These are phyloP conservation scores for Chytriomyces confervae DNA, from an alignment of 192 early-diverging fungal genomes.

Conservation along the genomic window DNA sequence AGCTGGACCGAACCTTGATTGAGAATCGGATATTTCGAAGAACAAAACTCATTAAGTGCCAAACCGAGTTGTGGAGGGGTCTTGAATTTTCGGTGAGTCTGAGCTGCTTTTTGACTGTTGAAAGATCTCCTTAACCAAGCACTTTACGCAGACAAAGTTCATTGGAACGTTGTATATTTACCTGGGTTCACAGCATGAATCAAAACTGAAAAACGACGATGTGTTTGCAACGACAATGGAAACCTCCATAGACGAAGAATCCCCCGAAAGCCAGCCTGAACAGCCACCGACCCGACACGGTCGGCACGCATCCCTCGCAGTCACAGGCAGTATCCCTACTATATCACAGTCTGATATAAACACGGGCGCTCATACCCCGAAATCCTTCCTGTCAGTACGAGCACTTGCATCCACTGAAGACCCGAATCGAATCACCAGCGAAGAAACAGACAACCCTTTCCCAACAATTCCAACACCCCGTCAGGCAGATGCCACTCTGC, in stretches of 20 bases:
- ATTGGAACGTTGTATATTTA: constrained; percentile 25
- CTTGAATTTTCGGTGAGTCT: constrained; percentile 15
- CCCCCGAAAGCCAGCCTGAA: neutral
- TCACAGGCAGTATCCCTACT: too few species aligned
- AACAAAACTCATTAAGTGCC: constrained; percentile 25
- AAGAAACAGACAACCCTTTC: too few species aligned
- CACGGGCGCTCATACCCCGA: neutral
- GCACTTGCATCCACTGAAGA: too few species aligned
- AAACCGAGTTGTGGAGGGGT: constrained; percentile 21
- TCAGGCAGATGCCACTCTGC: neutral
- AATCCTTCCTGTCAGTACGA: neutral
- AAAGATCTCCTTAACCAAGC: neutral
- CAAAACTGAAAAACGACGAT: neutral
- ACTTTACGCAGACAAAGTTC: constrained; percentile 14
- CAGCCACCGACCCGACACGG: neutral
- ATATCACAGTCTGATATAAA: neutral
- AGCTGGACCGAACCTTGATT: constrained; percentile 21
- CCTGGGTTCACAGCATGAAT: constrained; percentile 17
- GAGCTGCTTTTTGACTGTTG: neutral
- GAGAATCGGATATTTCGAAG: constrained; percentile 24
- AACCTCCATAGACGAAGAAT: neutral
- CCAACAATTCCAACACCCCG: too few species aligned
- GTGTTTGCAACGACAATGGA: neutral
- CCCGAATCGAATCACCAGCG: too few species aligned
- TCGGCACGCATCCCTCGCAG: too few species aligned